These are phyloP conservation scores for Verticillium tricorpus DNA, from an alignment of 2,329 filamentous ascomycete genomes.

Conservation along the genomic window DNA sequence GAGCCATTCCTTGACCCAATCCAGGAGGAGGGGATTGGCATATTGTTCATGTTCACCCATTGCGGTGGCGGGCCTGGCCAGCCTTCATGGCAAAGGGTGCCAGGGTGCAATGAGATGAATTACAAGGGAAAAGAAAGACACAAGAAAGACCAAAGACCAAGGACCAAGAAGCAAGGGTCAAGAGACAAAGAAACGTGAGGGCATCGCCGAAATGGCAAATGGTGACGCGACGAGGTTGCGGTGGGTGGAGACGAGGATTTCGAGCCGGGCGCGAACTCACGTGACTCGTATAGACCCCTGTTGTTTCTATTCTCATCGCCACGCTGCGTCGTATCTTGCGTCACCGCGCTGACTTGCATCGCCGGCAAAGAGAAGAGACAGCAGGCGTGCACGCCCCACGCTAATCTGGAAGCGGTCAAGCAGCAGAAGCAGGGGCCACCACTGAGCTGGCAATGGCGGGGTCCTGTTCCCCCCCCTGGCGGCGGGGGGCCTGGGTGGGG, in stretches of 20 bases:
- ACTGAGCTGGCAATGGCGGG: background rate
- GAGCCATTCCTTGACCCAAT: slow-evolving; percentile 75
- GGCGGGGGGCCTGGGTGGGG: background rate
- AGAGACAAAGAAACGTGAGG: background rate
- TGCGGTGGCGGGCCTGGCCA: background rate
- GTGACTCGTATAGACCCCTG: background rate
- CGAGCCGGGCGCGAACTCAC: slow-evolving; percentile 6
- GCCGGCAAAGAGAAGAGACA: background rate
- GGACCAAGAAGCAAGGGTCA: background rate
- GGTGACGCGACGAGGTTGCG: background rate
- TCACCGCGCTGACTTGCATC: background rate
- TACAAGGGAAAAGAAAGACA: background rate
- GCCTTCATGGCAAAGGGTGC: background rate
- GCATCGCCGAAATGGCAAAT: background rate
- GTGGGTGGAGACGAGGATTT: background rate
- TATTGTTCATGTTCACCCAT: slow-evolving; percentile 38
- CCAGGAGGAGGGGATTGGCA: slow-evolving; percentile 66
- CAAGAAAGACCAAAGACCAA: background rate
- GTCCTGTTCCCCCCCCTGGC: background rate
- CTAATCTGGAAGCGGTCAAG: background rate
- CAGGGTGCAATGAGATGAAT: background rate
- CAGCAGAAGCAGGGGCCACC: background rate
- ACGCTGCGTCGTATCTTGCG: background rate
- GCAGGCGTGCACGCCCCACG: background rate
- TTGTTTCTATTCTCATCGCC: background rate